A percentile compares a stretch with the other conserved stretches of the same genome.
Evolutionary conservation across 1,284 basidiomycete species (phyloP).

Genomic region (Leccinum glutinopallens): DNA sequence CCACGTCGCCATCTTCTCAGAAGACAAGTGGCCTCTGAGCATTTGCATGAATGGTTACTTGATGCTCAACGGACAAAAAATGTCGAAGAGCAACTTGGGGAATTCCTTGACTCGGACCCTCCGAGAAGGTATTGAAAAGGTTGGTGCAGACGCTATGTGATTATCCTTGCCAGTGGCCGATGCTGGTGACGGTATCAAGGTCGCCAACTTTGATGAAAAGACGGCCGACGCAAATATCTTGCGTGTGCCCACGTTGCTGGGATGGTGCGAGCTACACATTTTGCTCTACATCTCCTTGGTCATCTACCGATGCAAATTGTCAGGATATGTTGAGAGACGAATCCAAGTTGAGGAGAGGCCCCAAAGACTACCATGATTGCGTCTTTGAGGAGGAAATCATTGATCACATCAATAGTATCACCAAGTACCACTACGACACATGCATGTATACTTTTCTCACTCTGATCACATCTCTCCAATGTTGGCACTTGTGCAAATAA

Average conservation of each 20-base stretch:
- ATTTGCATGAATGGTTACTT: slow-evolving; percentile 97
- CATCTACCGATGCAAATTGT: slow-evolving; percentile 12
- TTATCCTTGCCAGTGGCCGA: slow-evolving; percentile 81
- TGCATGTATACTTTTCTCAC: slow-evolving; percentile 51
- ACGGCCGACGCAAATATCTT: slow-evolving; percentile 98
- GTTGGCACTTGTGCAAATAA: too few species aligned
- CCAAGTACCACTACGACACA: slow-evolving; percentile 75
- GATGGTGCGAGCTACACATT: slow-evolving; percentile 84
- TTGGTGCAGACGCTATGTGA: slow-evolving; percentile 92
- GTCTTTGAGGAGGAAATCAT: slow-evolving; percentile 88
- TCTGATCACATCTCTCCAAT: neutral
- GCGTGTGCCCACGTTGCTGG: slow-evolving; percentile 88
- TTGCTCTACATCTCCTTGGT: neutral
- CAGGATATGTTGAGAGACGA: slow-evolving; percentile 79
- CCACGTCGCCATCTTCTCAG: slow-evolving; percentile 93
- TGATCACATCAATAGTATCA: slow-evolving; percentile 71
- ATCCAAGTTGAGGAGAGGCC: slow-evolving; percentile 72
- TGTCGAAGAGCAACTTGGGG: slow-evolving; percentile 92
- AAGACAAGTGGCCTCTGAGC: slow-evolving; percentile 90
- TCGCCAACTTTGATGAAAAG: slow-evolving; percentile 99
- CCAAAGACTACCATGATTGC: slow-evolving; percentile 75
- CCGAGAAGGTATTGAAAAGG: slow-evolving; percentile 79
- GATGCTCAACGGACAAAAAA: slow-evolving; percentile 99
- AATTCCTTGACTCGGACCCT: slow-evolving; percentile 73
- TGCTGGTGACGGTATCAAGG: slow-evolving; percentile 96